A percentile compares a stretch with the other conserved stretches of the same genome.
Evolutionary conservation across 768 basidiomycete species (phyloP).

Genomic region (Pleurotus eryngii): DNA sequence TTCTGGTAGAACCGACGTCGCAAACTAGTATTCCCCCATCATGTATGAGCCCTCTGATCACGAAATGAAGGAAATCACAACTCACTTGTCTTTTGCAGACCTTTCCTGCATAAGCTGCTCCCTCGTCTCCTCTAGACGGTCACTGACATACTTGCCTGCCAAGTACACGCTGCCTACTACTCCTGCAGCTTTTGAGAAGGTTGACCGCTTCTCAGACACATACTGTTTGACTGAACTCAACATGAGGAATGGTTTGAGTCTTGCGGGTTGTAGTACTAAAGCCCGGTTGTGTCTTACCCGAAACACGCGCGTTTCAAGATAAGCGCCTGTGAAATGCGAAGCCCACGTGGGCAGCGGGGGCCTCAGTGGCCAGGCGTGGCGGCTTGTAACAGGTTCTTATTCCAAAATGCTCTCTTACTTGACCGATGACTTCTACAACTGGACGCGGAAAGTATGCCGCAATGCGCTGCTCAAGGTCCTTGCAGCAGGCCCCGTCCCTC

Average conservation of each 20-base stretch:
- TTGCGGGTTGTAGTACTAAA: too few relatives aligned
- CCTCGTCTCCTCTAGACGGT: conserved; percentile 65
- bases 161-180: conserved; percentile 62
- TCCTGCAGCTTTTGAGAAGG: conserved; percentile 45
- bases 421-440: conserved; percentile 17
- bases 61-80: conserved; percentile 13
- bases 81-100: conserved; percentile 68
- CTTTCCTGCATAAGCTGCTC: conserved; percentile 57
- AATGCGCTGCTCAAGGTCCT: conserved; percentile 63
- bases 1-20: conserved; percentile 72
- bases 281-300: too few relatives aligned
- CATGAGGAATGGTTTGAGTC: conserved; percentile 26
- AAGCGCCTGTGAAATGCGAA: too few relatives aligned
- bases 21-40: conserved; percentile 42
- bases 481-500: conserved; percentile 79
- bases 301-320: too few relatives aligned
- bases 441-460: conserved; percentile 31
- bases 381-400: too few relatives aligned
- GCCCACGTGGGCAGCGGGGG: too few relatives aligned
- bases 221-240: conserved; percentile 41
- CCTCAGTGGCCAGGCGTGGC: too few relatives aligned
- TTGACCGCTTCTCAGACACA: conserved; percentile 44
- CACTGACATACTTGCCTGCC: conserved; percentile 54
- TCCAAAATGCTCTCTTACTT: too few relatives aligned
- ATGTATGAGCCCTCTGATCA: neutral